These are phyloP conservation scores for Lipomyces starkeyi DNA, from an alignment of 805 yeast species.

Conservation along the genomic window DNA sequence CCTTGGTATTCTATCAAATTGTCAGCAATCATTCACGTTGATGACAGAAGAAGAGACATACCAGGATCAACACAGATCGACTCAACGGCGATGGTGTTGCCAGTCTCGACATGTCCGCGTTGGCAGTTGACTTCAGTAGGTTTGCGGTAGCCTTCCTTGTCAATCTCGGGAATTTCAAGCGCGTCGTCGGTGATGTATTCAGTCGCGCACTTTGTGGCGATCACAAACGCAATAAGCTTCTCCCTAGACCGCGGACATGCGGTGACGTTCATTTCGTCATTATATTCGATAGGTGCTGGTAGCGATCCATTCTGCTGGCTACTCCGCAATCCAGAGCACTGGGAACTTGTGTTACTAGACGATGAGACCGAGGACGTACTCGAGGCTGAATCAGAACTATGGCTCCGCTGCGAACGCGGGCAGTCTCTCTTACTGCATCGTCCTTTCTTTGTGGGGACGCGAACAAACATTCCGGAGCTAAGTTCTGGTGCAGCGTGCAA, in stretches of 20 bases:
- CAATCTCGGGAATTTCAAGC: conserved; percentile 64
- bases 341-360: conserved; percentile 39
- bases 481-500: conserved; percentile 86
- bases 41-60: not conserved
- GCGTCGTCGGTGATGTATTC: conserved; percentile 71
- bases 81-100: conserved; percentile 79
- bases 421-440: conserved; percentile 34
- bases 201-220: conserved; percentile 52
- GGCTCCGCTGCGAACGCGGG: conserved; percentile 7
- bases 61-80: conserved; percentile 75
- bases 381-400: conserved; percentile 11
- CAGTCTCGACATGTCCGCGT: conserved; percentile 75
- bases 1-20: conserved; percentile 62
- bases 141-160: conserved; percentile 38
- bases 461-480: conserved; percentile 82
- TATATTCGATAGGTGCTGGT: conserved; percentile 11
- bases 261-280: conserved; percentile 42
- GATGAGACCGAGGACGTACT: conserved; percentile 9
- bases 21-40: not conserved
- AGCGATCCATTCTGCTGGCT: not conserved
- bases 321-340: not conserved
- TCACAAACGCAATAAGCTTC: conserved; percentile 28
- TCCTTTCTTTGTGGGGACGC: conserved; percentile 61
- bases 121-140: conserved; percentile 17
- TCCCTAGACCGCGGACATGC: conserved; percentile 36